Evolutionary conservation across 108 stramenopile species (phyloP).

Genomic region (Skeletonema potamos): DNA sequence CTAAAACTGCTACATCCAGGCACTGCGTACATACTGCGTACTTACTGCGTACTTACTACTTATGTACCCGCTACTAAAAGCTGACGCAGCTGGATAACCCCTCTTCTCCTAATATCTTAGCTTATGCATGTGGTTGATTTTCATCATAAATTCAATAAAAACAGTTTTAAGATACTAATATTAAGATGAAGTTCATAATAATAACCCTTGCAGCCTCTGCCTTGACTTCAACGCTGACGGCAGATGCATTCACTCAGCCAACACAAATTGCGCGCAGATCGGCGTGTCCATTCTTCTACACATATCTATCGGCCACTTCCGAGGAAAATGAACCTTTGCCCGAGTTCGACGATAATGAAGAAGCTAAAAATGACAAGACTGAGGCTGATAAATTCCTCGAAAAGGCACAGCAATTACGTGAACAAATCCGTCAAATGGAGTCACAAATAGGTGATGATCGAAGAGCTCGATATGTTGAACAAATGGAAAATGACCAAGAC

Average conservation of each 20-base stretch:
- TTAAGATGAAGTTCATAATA: not conserved
- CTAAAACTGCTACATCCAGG: too few relatives aligned
- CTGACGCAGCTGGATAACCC: too few relatives aligned
- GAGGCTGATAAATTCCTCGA: conserved; percentile 55
- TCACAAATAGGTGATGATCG: conserved; percentile 39
- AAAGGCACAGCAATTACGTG: conserved; percentile 65
- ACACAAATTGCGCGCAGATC: not conserved
- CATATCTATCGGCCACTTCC: not conserved
- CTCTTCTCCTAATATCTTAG: too few relatives aligned
- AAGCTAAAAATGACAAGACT: conserved; percentile 10
- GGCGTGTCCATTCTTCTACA: not conserved
- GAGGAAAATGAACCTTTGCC: not conserved
- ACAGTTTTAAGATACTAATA: too few relatives aligned
- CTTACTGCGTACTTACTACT: too few relatives aligned
- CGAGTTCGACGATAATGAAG: not conserved
- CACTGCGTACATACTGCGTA: too few relatives aligned
- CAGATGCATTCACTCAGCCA: not conserved
- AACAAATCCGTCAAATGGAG: conserved; percentile 72
- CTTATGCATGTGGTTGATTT: too few relatives aligned
- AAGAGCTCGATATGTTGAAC: not conserved
- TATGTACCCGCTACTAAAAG: too few relatives aligned
- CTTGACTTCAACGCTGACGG: not conserved
- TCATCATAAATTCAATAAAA: too few relatives aligned
- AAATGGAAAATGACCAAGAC: not conserved
- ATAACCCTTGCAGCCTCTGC: not conserved